phyloP scores from a whole-genome alignment of 345 rosid genomes.

The Ceriops decandra region DNA sequence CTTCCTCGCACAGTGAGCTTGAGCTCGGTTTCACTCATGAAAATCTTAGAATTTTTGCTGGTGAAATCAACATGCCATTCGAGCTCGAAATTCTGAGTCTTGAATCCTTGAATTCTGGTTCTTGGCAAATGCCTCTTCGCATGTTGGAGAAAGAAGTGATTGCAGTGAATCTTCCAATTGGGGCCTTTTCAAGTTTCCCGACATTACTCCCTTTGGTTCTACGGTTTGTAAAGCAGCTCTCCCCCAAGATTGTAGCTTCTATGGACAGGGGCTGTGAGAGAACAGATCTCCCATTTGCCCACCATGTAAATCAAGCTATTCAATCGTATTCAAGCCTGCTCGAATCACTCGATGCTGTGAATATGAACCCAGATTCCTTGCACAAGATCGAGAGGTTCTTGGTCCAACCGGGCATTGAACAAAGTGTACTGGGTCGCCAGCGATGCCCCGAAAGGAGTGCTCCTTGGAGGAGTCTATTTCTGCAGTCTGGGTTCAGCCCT shows the following conservation, averaged over 20 bases:
- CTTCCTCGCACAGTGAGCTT: constrained; percentile 43
- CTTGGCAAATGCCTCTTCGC: constrained; percentile 36
- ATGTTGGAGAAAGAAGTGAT: constrained; percentile 45
- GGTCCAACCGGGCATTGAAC: constrained; percentile 24
- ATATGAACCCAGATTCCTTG: constrained; percentile 15
- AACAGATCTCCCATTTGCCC: constrained; percentile 27
- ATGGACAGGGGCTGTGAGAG: constrained; percentile 26
- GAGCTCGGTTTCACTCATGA: constrained; percentile 72
- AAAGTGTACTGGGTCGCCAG: constrained; percentile 19
- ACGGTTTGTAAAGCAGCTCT: constrained; percentile 24
- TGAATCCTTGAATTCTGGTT: constrained; percentile 49
- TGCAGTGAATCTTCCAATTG: constrained; percentile 70
- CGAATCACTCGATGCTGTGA: constrained; percentile 32
- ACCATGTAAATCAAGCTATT: constrained; percentile 21
- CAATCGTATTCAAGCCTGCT: constrained; percentile 24
- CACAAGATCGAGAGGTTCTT: constrained; percentile 28
- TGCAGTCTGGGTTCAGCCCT: constrained; percentile 25
- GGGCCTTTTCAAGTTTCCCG: constrained; percentile 53
- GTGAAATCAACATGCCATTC: constrained; percentile 59
- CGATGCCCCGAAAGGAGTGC: constrained; percentile 15
- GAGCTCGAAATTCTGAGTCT: constrained; percentile 61
- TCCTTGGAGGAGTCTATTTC: constrained; percentile 21
- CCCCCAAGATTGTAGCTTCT: constrained; percentile 28
- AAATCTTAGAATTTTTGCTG: constrained; percentile 65
- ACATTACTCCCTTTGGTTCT: constrained; percentile 31